Conservation (phyloP, 23 red algal genomes). For the Agarophyton chilense region DNA sequence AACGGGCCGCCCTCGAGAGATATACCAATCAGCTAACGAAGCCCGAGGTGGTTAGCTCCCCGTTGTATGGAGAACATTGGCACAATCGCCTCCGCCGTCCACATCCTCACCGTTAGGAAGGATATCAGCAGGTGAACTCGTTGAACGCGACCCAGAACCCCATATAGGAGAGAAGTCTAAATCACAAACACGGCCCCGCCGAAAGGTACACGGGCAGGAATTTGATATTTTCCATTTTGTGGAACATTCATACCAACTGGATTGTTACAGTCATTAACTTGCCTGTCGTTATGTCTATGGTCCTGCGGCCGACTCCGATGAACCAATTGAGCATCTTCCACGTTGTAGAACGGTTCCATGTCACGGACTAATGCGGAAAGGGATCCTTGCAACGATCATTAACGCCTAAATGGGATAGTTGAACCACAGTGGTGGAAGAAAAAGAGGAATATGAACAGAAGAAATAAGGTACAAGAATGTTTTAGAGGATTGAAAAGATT, state of each 20-base stretch:
- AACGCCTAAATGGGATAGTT: neutral
- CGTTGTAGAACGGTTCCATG: neutral
- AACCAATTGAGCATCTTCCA: constrained; percentile 11
- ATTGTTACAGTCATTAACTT: neutral
- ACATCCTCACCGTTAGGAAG: neutral
- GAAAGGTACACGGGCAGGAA: neutral
- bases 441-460: no score
- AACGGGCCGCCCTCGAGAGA: neutral
- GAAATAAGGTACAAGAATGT: neutral
- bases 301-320: neutral
- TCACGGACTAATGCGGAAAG: neutral
- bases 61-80: no score
- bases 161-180: no score
- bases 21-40: neutral
- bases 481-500: neutral
- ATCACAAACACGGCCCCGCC: neutral
- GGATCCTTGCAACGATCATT: neutral
- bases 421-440: neutral
- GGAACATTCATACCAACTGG: neutral
- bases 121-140: neutral
- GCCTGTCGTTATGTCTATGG: neutral
- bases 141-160: no score
- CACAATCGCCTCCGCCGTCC: neutral
- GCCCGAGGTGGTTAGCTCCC: no score
- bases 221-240: no score